Conservation (phyloP, 2,329 filamentous ascomycete genomes). For the Epichloe amarillans region DNA sequence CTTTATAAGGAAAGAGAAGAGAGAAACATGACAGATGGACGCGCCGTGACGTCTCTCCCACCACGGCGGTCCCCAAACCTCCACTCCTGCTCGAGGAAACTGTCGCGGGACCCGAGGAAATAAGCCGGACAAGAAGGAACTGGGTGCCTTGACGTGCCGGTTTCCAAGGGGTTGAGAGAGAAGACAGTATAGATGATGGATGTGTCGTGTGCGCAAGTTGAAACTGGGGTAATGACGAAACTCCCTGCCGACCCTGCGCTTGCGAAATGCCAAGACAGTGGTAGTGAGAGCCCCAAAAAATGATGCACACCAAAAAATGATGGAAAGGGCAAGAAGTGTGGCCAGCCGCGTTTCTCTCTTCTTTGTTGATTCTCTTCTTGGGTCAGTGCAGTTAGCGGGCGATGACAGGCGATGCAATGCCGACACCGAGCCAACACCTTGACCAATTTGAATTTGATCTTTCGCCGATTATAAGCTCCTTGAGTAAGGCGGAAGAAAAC, state of each 20-base stretch:
- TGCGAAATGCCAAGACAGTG: not conserved
- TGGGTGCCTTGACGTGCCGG: not conserved
- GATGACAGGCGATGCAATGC: not conserved
- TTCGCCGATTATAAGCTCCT: too few species aligned
- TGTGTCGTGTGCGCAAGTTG: not conserved
- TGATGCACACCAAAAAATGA: not conserved
- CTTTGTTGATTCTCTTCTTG: not conserved
- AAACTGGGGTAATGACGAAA: conserved; percentile 9
- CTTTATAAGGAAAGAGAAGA: not conserved
- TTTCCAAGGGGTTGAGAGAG: conserved; percentile 39
- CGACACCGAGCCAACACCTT: not conserved
- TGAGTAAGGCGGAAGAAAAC: not conserved
- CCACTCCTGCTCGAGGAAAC: conserved; percentile 21
- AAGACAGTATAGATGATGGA: conserved; percentile 42
- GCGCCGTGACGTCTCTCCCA: conserved; percentile 49
- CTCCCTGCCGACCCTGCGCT: conserved; percentile 7
- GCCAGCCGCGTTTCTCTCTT: conserved; percentile 3
- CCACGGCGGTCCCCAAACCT: conserved; percentile 29
- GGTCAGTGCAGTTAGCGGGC: not conserved
- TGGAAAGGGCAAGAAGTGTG: conserved; percentile 2
- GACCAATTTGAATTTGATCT: not conserved
- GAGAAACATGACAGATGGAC: conserved; percentile 13
- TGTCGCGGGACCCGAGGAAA: conserved; percentile 31
- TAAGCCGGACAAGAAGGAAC: not conserved
- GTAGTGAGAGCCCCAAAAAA: not conserved